Conservation (phyloP, 2,329 filamentous ascomycete genomes). For the Chaetoscypha palmicola region DNA sequence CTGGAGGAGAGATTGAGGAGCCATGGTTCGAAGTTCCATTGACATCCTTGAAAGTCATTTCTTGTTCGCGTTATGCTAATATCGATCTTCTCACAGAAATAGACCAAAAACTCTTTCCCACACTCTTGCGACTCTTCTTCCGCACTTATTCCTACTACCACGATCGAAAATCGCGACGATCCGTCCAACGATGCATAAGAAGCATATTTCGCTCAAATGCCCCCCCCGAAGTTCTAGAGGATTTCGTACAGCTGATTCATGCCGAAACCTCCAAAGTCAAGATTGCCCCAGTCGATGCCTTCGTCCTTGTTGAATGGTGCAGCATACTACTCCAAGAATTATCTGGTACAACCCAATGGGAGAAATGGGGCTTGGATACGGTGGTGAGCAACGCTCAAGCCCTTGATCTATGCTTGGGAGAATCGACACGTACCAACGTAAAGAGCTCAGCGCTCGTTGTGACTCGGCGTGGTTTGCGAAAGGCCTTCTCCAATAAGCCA, state of each 20-base stretch:
- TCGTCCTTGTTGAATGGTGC: constrained; percentile 88
- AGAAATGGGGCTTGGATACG: constrained; percentile 56
- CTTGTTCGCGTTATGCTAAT: constrained; percentile 15
- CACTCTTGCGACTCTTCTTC: constrained; percentile 68
- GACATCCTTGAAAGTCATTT: neutral
- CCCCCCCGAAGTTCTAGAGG: constrained; percentile 50
- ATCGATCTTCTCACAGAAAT: constrained; percentile 27
- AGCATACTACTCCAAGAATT: constrained; percentile 70
- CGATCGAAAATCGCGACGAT: constrained; percentile 76
- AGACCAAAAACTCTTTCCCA: constrained; percentile 37
- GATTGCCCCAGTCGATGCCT: constrained; percentile 73
- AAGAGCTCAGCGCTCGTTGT: constrained; percentile 68
- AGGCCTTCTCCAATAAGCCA: constrained; percentile 53
- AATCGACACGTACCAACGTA: constrained; percentile 56
- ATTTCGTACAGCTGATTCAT: constrained; percentile 60
- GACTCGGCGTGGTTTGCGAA: constrained; percentile 72
- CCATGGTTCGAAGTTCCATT: constrained; percentile 40
- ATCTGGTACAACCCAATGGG: constrained; percentile 54
- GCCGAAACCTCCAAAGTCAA: constrained; percentile 68
- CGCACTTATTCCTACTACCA: constrained; percentile 80
- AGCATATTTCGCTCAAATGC: constrained; percentile 54
- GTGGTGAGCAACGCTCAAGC: constrained; percentile 63
- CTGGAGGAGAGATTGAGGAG: constrained; percentile 51
- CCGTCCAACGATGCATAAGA: constrained; percentile 73
- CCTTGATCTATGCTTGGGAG: constrained; percentile 69